Conservation (phyloP, 2,329 filamentous ascomycete genomes). For the Exophiala phaeomuriformis region DNA sequence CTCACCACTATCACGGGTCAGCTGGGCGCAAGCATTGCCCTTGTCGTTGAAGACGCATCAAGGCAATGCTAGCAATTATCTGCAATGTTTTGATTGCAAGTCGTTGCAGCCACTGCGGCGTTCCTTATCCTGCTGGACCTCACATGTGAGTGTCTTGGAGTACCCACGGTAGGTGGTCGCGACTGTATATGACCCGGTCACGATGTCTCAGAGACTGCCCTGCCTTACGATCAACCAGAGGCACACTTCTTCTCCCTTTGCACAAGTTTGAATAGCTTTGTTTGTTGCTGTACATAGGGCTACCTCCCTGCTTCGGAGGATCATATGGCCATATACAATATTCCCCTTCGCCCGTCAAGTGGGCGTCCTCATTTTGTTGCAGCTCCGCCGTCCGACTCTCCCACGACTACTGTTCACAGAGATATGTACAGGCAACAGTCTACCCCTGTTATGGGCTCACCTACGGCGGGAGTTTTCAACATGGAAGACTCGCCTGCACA, state of each 20-base stretch:
- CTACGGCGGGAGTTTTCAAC: neutral
- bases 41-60: neutral
- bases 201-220: neutral
- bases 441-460: neutral
- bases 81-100: neutral
- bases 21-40: too few species aligned
- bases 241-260: neutral
- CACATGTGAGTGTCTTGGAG: neutral
- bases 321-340: too few species aligned
- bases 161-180: neutral
- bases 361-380: neutral
- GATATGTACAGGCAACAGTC: neutral
- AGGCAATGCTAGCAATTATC: neutral
- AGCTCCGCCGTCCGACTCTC: neutral
- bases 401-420: neutral
- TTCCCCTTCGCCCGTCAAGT: too few species aligned
- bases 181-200: neutral
- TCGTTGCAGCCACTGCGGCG: neutral
- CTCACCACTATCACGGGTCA: too few species aligned
- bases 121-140: neutral
- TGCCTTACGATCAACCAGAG: neutral
- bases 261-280: too few species aligned
- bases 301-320: too few species aligned
- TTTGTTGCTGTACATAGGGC: too few species aligned
- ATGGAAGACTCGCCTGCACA: slow-evolving; percentile 36